Evolutionary conservation across 2,329 filamentous ascomycete genomes (phyloP).

Genomic region (Fusarium dimerum): DNA sequence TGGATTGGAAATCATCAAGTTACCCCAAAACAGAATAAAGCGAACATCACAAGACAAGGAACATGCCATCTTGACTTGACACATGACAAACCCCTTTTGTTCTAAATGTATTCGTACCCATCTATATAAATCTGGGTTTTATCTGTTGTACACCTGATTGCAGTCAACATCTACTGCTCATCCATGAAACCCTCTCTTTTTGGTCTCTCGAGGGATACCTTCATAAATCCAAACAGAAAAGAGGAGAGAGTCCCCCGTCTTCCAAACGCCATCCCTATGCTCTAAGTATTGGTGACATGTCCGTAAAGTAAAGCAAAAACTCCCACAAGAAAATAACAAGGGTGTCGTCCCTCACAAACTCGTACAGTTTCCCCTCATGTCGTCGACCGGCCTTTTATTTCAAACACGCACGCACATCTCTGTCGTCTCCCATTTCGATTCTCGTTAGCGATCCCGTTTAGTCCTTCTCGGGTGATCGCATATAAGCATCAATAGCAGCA

Average conservation of each 20-base stretch:
- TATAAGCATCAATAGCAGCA: slow-evolving; percentile 87
- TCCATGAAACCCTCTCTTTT: slow-evolving; percentile 19
- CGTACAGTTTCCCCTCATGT: slow-evolving; percentile 14
- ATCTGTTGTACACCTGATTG: background rate
- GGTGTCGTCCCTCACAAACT: slow-evolving; percentile 16
- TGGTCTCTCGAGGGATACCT: slow-evolving; percentile 4
- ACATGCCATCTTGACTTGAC: background rate
- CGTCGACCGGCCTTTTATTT: background rate
- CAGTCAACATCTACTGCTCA: slow-evolving; percentile 1
- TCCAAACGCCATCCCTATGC: slow-evolving; percentile 36
- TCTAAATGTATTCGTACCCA: background rate
- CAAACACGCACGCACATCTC: too few relatives aligned
- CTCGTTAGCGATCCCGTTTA: background rate
- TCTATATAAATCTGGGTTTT: background rate
- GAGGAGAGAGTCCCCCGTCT: slow-evolving; percentile 29
- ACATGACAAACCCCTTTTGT: background rate
- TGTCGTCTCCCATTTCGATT: background rate
- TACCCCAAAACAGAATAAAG: background rate
- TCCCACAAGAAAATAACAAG: slow-evolving; percentile 25
- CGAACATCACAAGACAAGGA: background rate
- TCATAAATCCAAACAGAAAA: slow-evolving; percentile 28
- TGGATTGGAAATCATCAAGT: background rate
- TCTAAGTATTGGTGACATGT: slow-evolving; percentile 29
- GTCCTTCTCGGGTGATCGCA: slow-evolving; percentile 77
- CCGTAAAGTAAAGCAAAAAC: slow-evolving; percentile 18